A percentile compares a stretch with the other conserved stretches of the same genome.
Evolutionary conservation across 768 basidiomycete species (phyloP).

Genomic region (Termitomyces sp.): DNA sequence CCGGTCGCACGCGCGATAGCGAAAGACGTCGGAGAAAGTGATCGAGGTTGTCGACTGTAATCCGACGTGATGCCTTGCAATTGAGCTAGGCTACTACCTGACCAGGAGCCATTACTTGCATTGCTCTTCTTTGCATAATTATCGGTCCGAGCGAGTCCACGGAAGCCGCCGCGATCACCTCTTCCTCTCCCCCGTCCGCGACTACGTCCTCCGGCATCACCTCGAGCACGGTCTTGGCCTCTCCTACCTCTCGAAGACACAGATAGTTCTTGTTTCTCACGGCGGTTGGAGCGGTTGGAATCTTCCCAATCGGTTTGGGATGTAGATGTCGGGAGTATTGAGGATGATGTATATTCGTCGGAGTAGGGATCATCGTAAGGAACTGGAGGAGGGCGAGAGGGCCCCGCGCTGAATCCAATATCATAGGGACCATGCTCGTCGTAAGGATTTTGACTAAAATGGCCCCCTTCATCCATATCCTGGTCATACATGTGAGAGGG

Average conservation of each 20-base stretch:
- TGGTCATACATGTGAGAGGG: constrained; percentile 51
- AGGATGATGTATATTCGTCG: constrained; percentile 29
- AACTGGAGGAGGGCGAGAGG: constrained; percentile 59
- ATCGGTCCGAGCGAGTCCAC: constrained; percentile 19
- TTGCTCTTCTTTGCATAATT: constrained; percentile 8
- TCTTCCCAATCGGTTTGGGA: not conserved
- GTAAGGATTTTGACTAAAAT: constrained; percentile 55
- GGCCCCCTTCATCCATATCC: constrained; percentile 41
- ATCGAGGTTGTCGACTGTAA: constrained; percentile 24
- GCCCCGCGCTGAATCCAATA: constrained; percentile 49
- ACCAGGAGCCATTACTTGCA: constrained; percentile 12
- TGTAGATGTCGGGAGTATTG: not conserved
- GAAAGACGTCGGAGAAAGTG: constrained; percentile 40
- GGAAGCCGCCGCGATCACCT: constrained; percentile 25
- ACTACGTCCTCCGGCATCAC: constrained; percentile 34
- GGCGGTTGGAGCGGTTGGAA: not conserved
- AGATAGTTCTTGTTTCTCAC: not conserved
- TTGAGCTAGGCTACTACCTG: constrained; percentile 16
- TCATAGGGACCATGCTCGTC: constrained; percentile 68
- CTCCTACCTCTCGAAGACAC: constrained; percentile 3
- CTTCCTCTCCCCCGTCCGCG: constrained; percentile 26
- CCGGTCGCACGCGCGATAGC: constrained; percentile 43
- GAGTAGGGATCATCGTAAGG: constrained; percentile 82
- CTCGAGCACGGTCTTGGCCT: constrained; percentile 33
- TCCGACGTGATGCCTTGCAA: constrained; percentile 19